Conservation (phyloP, 2,329 filamentous ascomycete species). For the Sclerotinia borealis region DNA sequence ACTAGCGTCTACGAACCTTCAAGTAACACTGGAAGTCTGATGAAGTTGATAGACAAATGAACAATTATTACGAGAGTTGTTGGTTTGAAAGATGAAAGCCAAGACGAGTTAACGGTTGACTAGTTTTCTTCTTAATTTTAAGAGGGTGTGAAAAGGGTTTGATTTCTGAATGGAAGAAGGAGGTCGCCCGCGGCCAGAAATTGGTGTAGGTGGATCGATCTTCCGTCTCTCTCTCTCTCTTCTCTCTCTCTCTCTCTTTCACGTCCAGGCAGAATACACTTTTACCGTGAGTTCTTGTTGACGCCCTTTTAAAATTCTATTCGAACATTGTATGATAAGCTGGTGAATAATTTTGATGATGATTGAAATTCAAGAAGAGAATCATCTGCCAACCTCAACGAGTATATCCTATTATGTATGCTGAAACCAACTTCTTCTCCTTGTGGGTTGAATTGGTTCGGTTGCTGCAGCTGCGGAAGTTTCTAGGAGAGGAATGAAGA, state of each 20-base stretch:
- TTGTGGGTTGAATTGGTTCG: neutral
- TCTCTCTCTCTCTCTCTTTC: conserved; percentile 10
- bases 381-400: conserved; percentile 12
- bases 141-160: conserved; percentile 28
- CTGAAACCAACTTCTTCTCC: conserved; percentile 4
- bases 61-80: conserved; percentile 28
- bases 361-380: neutral
- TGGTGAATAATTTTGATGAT: neutral
- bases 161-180: conserved; percentile 32
- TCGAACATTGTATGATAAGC: conserved; percentile 3
- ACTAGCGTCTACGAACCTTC: conserved; percentile 28
- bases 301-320: neutral
- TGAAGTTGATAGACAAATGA: conserved; percentile 18
- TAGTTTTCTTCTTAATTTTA: neutral
- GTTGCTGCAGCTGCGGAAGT: conserved; percentile 7
- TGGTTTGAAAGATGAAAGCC: conserved; percentile 24
- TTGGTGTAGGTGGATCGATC: conserved; percentile 19
- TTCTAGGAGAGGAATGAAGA: conserved; percentile 10
- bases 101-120: conserved; percentile 36
- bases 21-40: conserved; percentile 16
- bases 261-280: conserved; percentile 28
- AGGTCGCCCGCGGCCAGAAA: conserved; percentile 53
- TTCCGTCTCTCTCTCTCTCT: neutral
- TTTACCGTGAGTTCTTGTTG: conserved; percentile 25
- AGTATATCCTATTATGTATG: conserved; percentile 1